Percentiles rank a stretch among this genome's conserved stretches.
Evolutionary conservation across 2,329 filamentous ascomycete genomes (phyloP).

Genomic region (Aspergillus sp.): DNA sequence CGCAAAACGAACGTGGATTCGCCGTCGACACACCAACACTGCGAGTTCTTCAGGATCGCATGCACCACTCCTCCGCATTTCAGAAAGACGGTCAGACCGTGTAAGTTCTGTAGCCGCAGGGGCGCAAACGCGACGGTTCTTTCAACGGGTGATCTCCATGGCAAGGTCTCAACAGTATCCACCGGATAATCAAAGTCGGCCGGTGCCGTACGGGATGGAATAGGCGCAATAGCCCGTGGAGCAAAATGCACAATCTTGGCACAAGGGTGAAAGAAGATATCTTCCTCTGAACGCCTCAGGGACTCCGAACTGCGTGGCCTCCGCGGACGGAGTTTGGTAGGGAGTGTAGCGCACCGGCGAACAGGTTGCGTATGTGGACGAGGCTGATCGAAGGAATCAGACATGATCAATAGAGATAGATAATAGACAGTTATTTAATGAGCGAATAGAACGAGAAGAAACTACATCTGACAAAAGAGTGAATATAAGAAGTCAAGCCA

Average conservation of each 20-base stretch:
- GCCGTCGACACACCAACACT: slow-evolving; percentile 89
- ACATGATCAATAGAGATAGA: slow-evolving; percentile 19
- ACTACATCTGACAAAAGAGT: slow-evolving; percentile 12
- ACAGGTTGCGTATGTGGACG: slow-evolving; percentile 20
- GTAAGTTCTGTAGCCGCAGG: slow-evolving; percentile 76
- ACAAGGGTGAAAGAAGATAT: slow-evolving; percentile 63
- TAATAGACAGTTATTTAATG: not conserved
- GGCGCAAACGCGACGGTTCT: slow-evolving; percentile 74
- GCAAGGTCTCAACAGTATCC: slow-evolving; percentile 54
- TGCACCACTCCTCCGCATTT: slow-evolving; percentile 77
- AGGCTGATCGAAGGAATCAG: slow-evolving; percentile 22
- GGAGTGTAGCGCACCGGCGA: slow-evolving; percentile 31
- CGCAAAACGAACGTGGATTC: slow-evolving; percentile 79
- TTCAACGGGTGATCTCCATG: slow-evolving; percentile 69
- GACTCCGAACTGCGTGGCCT: slow-evolving; percentile 21
- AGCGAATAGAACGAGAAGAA: slow-evolving; percentile 1
- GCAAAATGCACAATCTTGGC: slow-evolving; percentile 64
- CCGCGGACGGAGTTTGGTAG: slow-evolving; percentile 24
- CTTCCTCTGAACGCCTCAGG: slow-evolving; percentile 26
- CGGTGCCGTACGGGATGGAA: slow-evolving; percentile 34
- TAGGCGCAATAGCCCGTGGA: slow-evolving; percentile 34
- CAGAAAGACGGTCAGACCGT: slow-evolving; percentile 77
- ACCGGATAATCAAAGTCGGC: slow-evolving; percentile 42
- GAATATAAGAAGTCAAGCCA: not conserved
- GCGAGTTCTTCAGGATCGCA: slow-evolving; percentile 79